phyloP scores from a whole-genome alignment of 2,329 filamentous ascomycete species.

The Botrytis tulipae region DNA sequence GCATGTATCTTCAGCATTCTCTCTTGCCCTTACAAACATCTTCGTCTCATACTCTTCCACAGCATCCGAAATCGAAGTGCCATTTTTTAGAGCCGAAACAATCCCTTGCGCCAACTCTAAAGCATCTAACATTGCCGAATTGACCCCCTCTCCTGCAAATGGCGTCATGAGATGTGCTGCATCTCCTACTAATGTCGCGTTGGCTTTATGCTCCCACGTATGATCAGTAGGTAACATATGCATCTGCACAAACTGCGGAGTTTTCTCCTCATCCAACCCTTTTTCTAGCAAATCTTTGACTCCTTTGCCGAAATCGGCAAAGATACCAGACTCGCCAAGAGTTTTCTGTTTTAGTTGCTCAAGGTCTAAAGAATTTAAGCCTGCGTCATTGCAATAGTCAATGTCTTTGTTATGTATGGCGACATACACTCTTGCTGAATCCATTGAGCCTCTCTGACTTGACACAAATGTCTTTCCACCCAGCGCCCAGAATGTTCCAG shows the following conservation, averaged over 20 bases:
- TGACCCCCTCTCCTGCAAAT: conserved; percentile 46
- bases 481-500: conserved; percentile 23
- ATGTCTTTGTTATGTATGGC: conserved; percentile 16
- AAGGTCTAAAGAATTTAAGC: neutral
- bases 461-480: conserved; percentile 20
- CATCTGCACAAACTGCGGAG: conserved; percentile 6
- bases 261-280: conserved; percentile 13
- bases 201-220: conserved; percentile 31
- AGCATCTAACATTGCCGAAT: conserved; percentile 42
- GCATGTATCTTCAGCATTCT: conserved; percentile 20
- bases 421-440: conserved; percentile 26
- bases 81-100: neutral
- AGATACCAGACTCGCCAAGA: conserved; percentile 8
- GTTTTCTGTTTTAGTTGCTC: conserved; percentile 18
- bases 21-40: conserved; percentile 23
- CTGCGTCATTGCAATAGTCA: conserved; percentile 6
- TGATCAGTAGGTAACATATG: conserved; percentile 23
- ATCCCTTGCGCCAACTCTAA: conserved; percentile 37
- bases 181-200: conserved; percentile 50
- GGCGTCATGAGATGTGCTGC: conserved; percentile 50
- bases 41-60: conserved; percentile 33
- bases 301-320: neutral
- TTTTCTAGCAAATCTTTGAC: conserved; percentile 20
- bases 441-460: conserved; percentile 22
- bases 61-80: conserved; percentile 23